Base-by-base conservation (phyloP, 441 rosid genomes). In the Erodium moschatum region DNA sequence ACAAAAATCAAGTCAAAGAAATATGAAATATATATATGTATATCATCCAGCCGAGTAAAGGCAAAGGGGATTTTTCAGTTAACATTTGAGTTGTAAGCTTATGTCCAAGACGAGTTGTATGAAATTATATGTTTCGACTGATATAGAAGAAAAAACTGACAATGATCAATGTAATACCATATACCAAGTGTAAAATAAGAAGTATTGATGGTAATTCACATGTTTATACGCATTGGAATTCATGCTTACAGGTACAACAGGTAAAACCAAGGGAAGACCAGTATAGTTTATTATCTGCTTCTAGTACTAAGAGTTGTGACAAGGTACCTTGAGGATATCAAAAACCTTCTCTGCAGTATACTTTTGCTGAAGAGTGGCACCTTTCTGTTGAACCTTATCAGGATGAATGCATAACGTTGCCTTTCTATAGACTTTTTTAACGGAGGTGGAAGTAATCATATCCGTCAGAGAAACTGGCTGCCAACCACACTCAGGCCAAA, bases 401-500 rank as follows among this genome's bases (percentile, higher is more conserved):
- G 97, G 98, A 85, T 93, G 98, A 75, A 93, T 89, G 73, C 96
- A 90, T 16, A 93, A 80, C 18, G 89, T 93, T 27, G 97, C 95
- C 73, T 93, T 93, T 68, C 97, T 84, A 72, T 93, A 93, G 13
- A 72, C 83, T 64, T 93, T 90, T 78, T 89, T 93, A 67, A 93
- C 98, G 0, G 95, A 68, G 0, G 86, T 89, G 38, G 69, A 89
- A 24, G 89, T 85, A 5, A 93, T 90, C 77, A 93, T 76, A 80
- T 92, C 95, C 0, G 92, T 90, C 81, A 92, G 73, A 62, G 97
- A 93, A 78, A 89, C 86, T 20, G 97, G 92, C 69, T 89, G 96
- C 97, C 97, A 93, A 73, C 96, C 96, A 31, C 97, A 85, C 79
- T 85, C 96, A 67, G 97, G 97, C 98, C 98, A 93, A 40, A 93